phyloP scores from a whole-genome alignment of 345 rosid genomes.

The Trapa bicornis region DNA sequence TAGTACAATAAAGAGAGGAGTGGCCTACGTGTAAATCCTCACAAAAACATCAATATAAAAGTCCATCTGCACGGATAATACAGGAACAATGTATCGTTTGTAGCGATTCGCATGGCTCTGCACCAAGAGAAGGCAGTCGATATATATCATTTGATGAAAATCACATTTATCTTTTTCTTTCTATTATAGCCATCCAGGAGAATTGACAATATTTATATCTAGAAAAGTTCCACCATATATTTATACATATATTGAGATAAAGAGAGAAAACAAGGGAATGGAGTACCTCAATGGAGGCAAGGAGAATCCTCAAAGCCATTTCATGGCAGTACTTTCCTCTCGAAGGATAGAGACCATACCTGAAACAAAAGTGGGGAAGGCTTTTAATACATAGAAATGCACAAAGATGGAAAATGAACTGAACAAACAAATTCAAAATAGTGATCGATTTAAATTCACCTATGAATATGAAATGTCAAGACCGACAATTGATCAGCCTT shows the following conservation, averaged over 20 bases:
- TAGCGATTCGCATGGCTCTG: conserved; percentile 99
- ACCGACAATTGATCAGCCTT: neutral
- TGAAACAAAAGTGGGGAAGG: conserved; percentile 12
- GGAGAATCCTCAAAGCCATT: conserved; percentile 97
- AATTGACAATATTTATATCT: neutral
- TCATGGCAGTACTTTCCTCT: conserved; percentile 97
- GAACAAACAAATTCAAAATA: conserved; percentile 9
- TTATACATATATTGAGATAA: neutral
- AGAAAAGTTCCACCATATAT: neutral
- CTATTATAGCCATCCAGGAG: neutral
- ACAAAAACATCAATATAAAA: conserved; percentile 94
- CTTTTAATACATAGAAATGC: neutral
- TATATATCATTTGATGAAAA: neutral
- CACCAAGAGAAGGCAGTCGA: conserved; percentile 7
- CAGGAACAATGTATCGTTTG: conserved; percentile 93
- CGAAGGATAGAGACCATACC: conserved; percentile 91
- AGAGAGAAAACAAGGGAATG: neutral
- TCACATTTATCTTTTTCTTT: neutral
- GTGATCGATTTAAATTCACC: neutral
- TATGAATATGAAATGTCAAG: neutral
- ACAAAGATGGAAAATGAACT: conserved; percentile 8
- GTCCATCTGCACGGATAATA: conserved; percentile 89
- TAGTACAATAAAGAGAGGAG: conserved; percentile 5
- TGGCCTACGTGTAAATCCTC: conserved; percentile 78
- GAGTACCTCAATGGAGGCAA: conserved; percentile 85